Base-by-base conservation (phyloP, 495 filamentous ascomycete genomes). In the Haplographium delicatum region DNA sequence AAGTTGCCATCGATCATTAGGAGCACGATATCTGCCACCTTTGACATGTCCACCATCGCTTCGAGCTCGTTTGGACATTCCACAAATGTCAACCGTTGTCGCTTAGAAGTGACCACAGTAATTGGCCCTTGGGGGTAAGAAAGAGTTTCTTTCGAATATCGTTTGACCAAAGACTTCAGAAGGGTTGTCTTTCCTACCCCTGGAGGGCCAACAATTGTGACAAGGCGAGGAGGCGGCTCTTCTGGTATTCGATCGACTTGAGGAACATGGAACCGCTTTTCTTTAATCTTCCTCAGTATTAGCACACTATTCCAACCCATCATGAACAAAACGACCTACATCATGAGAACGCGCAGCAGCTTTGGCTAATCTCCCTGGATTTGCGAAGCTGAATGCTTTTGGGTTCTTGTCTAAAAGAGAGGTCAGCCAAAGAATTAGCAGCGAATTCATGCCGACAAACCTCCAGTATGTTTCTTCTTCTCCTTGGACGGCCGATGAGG, bases 1-100 rank as follows among this genome's bases (percentile, higher is more conserved):
- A 83, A 98, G 69, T 96, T 96, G 28, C 91, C 94, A 63, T 98
- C 93, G 51, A 98, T 97, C 88, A 98, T 89, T 24, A 98, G 72
- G 22, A 98, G 71, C 3, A 98, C 89, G 55, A 97, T 96, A 63
- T 98, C 93, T 19, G 91, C 91, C 24, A 98, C 85, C 66, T 98
- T 98, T 27, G 91, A 84, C 20, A 96, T 75, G 69, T 98, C 93
- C 52, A 98, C 88, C 86, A 94, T 95, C 47, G 83, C 85, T 25
- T 91, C 90, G 41, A 98, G 80, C 58, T 97, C 90, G 60, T 91
- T 89, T 10, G 94, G 91, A 60, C 89, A 96, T 82, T 98, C 93
- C 58, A 98, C 68, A 66, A 98, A 96, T 0, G 93, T 97, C 38
- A 98, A 78, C 18, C 93, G 82, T 61, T 93, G 83, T 50, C 85